Evolutionary conservation across 306 rosid species (phyloP), one percentile per base, ranked within the genome.

Genomic region (Pachyrhizus erosus): DNA sequence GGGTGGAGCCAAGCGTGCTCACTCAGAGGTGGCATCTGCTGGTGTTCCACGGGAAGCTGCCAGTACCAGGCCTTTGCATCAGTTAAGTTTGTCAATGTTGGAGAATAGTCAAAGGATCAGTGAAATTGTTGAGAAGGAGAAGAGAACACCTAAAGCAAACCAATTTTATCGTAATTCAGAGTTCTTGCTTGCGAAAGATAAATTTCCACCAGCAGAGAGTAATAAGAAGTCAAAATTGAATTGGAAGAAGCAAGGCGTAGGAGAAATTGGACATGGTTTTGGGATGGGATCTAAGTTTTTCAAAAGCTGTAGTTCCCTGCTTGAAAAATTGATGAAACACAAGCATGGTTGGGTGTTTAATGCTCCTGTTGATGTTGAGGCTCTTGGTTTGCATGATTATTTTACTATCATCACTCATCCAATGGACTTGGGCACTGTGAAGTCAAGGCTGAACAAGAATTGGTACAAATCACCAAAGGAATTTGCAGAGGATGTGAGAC

Each of bases 401-500:
- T 92, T 80, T 75, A 89, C 52, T 77, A 96, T 96, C 54, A 93
- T 96, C 60, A 86, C 80, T 73, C 91, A 87, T 71, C 99, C 99
- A 33, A 96, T 96, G 99, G 99, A 96, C 88, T 76, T 96, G 64
- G 98, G 99, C 42, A 89, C 93, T 33, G 93, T 96, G 79, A 96
- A 96, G 79, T 23, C 90, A 1, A 90, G 94, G 90, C 85, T 96
- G 89, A 88, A 48, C 88, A 93, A 90, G 85, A 93, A 96, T 70
- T 96, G 98, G 98, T 96, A 96, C 85, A 96, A 93, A 86, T 90
- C 96, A 23, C 98, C 96, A 0, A 96, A 86, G 90, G 99, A 95
- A 82, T 95, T 93, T 84, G 98, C 98, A 10, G 99, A 93, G 94
- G 99, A 95, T 77, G 99, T 93, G 84, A 91, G 96, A 95, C 98